phyloP scores from a whole-genome alignment of 78 protist genomes.

The Dictyostelium intermedium region DNA sequence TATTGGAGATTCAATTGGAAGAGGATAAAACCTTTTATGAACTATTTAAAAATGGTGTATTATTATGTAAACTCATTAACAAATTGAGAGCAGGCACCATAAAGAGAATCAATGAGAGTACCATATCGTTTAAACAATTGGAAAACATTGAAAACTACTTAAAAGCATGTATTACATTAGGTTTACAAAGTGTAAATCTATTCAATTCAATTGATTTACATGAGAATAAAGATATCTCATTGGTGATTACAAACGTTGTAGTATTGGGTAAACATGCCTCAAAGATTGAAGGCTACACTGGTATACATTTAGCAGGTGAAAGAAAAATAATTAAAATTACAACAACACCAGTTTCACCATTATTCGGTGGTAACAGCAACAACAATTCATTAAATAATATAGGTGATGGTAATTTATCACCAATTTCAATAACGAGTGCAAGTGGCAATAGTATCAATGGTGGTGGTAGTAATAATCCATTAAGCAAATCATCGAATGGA shows the following conservation, averaged over 20 bases:
- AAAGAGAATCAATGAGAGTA: constrained; percentile 24
- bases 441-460: background rate
- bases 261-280: constrained; percentile 61
- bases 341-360: constrained; percentile 58
- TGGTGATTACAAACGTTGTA: constrained; percentile 24
- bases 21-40: background rate
- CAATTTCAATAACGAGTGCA: background rate
- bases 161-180: constrained; percentile 66
- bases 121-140: constrained; percentile 82
- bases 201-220: constrained; percentile 84
- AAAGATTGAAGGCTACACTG: constrained; percentile 45
- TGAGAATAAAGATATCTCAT: constrained; percentile 74
- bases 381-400: background rate
- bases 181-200: constrained; percentile 42
- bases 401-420: background rate
- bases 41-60: constrained; percentile 53
- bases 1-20: constrained; percentile 7
- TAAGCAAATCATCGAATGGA: background rate
- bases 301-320: constrained; percentile 72
- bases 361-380: background rate
- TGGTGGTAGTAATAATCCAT: background rate
- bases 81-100: constrained; percentile 62
- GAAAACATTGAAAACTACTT: constrained; percentile 86
- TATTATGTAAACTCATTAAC: constrained; percentile 53
- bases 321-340: constrained; percentile 41